These are phyloP conservation scores for Ophioceras dolichostomum DNA, from an alignment of 2,329 filamentous ascomycete species.

Conservation along the genomic window DNA sequence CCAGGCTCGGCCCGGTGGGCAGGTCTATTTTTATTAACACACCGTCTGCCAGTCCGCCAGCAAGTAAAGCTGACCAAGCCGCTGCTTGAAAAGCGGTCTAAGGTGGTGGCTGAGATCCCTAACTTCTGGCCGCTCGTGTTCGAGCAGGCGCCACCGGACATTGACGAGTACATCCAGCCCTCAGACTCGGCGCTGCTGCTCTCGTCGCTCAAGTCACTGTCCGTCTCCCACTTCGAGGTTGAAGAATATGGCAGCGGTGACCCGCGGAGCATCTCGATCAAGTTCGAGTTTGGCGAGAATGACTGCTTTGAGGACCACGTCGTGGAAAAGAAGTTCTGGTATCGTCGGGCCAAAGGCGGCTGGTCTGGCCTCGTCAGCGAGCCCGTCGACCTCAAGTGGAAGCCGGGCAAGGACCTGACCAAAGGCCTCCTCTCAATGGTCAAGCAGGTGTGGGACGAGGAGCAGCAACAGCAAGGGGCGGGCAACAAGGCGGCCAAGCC, in stretches of 20 bases:
- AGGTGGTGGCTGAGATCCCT: conserved; percentile 58
- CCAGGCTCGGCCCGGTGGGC: background rate
- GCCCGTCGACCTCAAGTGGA: conserved; percentile 82
- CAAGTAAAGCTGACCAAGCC: conserved; percentile 56
- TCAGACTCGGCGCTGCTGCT: conserved; percentile 65
- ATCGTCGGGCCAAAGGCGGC: conserved; percentile 50
- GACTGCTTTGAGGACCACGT: conserved; percentile 67
- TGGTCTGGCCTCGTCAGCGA: conserved; percentile 75
- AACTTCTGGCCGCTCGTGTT: conserved; percentile 95
- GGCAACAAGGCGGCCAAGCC: conserved; percentile 13
- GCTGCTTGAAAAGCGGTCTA: conserved; percentile 66
- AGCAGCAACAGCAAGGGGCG: conserved; percentile 22
- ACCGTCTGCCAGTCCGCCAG: conserved; percentile 16
- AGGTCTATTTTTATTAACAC: background rate
- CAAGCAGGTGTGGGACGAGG: conserved; percentile 54
- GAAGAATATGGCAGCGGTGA: conserved; percentile 45
- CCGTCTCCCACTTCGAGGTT: conserved; percentile 72
- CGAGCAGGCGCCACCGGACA: conserved; percentile 71
- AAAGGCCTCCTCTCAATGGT: conserved; percentile 66
- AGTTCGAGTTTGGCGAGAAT: conserved; percentile 70
- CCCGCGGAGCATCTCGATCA: conserved; percentile 67
- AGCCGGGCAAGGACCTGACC: conserved; percentile 74
- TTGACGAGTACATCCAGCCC: conserved; percentile 81
- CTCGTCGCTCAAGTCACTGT: conserved; percentile 52
- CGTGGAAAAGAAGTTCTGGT: conserved; percentile 88